phyloP scores from a whole-genome alignment of 2,329 filamentous ascomycete genomes.

The Phaeosphaeriaceae sp. region DNA sequence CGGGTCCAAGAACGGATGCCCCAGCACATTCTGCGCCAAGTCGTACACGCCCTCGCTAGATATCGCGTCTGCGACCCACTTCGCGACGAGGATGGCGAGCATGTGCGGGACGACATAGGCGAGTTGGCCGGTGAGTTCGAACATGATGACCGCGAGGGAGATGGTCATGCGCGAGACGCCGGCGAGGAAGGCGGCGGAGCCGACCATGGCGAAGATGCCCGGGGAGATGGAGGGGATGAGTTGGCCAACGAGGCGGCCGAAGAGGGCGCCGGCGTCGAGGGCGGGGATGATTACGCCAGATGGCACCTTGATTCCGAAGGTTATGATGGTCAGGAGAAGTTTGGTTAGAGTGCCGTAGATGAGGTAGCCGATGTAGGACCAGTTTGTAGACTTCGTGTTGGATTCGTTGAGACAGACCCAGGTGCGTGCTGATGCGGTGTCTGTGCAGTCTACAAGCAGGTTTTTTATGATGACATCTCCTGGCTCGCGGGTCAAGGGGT shows the following conservation, averaged over 20 bases:
- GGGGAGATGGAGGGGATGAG: conserved; percentile 57
- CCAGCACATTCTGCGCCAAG: conserved; percentile 65
- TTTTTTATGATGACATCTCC: conserved; percentile 65
- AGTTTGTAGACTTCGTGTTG: conserved; percentile 24
- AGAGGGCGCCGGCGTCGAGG: conserved; percentile 64
- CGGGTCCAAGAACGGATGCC: conserved; percentile 64
- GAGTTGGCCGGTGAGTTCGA: conserved; percentile 65
- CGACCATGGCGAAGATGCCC: conserved; percentile 67
- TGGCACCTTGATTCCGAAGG: conserved; percentile 67
- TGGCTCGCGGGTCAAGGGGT: conserved; percentile 61
- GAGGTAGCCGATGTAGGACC: conserved; percentile 59
- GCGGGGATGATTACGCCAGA: conserved; percentile 68
- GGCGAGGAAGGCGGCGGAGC: conserved; percentile 64
- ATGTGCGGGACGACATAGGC: conserved; percentile 65
- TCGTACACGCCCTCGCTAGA: conserved; percentile 64
- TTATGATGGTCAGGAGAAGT: conserved; percentile 63
- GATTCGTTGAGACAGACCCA: conserved; percentile 63
- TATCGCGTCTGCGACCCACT: conserved; percentile 65
- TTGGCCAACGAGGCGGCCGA: conserved; percentile 62
- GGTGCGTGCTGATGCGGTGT: conserved; percentile 37
- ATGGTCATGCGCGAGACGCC: conserved; percentile 67
- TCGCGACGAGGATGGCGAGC: conserved; percentile 64
- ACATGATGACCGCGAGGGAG: conserved; percentile 66
- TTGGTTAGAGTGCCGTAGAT: conserved; percentile 62
- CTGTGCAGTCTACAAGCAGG: conserved; percentile 62